Evolutionary conservation across 1,139 yeast species (phyloP).

Genomic region (Zygosaccharomyces sapae): DNA sequence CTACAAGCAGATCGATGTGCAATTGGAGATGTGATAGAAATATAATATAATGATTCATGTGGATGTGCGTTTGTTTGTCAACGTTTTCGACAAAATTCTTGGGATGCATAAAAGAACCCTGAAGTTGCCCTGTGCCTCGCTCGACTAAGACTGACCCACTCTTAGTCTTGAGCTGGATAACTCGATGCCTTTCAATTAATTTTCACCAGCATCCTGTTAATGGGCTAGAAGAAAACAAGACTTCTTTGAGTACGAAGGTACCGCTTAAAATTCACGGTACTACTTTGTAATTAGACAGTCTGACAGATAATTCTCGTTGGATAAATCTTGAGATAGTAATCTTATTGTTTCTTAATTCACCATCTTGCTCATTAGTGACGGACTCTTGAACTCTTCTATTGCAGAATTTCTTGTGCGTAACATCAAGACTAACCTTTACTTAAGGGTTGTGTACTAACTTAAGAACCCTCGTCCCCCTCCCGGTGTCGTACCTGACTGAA

Average conservation of each 20-base stretch:
- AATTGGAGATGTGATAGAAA: slow-evolving; percentile 36
- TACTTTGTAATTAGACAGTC: slow-evolving; percentile 71
- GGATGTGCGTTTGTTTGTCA: background rate
- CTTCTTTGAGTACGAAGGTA: slow-evolving; percentile 75
- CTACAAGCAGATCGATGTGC: slow-evolving; percentile 79
- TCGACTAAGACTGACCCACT: slow-evolving; percentile 31
- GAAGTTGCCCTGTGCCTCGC: slow-evolving; percentile 40
- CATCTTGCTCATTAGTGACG: background rate
- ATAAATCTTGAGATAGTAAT: background rate
- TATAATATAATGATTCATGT: slow-evolving; percentile 6
- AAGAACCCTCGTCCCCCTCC: too few species aligned
- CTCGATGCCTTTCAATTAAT: slow-evolving; percentile 5
- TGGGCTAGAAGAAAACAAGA: slow-evolving; percentile 56
- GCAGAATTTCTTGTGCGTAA: background rate
- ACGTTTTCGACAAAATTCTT: background rate
- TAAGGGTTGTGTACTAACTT: too few species aligned
- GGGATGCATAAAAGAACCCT: background rate
- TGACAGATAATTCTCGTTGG: slow-evolving; percentile 40
- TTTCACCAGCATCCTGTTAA: slow-evolving; percentile 31
- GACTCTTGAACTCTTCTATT: background rate
- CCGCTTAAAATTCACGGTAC: slow-evolving; percentile 51
- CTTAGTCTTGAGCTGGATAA: slow-evolving; percentile 46
- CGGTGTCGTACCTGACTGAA: too few species aligned
- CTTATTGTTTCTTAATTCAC: background rate
- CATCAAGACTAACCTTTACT: too few species aligned